Base-by-base conservation (phyloP, 345 rosid genomes). In the Trapa incisa region DNA sequence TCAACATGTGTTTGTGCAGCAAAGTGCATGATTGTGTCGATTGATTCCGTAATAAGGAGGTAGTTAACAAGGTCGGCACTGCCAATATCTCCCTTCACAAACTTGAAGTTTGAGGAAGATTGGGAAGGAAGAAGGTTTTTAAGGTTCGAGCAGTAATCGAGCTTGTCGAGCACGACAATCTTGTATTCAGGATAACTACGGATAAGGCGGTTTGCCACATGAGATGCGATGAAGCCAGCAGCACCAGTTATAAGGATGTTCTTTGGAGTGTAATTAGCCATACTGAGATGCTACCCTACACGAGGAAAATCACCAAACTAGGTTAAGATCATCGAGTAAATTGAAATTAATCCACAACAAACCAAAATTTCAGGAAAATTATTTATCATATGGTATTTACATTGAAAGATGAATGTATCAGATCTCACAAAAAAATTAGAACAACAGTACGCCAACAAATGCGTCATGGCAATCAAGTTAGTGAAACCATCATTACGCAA, bases 1-100 rank as follows among this genome's bases (percentile, higher is more conserved):
- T 91, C 97, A 0, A 91, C 96, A 37, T 88, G 97, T 0, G 97
- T 91, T 74, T 91, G 96, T 11, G 97, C 96, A 11, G 96, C 97
- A 61, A 90, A 90, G 74, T 90, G 97, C 97, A 90, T 91, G 47
- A 91, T 91, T 1, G 97, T 90, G 73, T 90, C 97, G 6, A 90
- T 90, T 43, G 83, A 80, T 76, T 90, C 97, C 0, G 97, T 88
- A 77, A 90, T 85, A 47, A 88, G 93, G 22, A 91, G 91, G 80
- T 82, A 86, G 79, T 91, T 91, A 47, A 91, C 97, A 53, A 91
- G 85, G 33, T 91, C 97, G 67, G 93, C 97, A 75, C 97, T 88
- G 37, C 84, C 93, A 10, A 91, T 82, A 64, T 91, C 92, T 45
- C 96, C 96, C 83, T 91, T 91, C 10, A 87, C 87, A 62, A 82